Base-by-base conservation (phyloP, 2,329 filamentous ascomycete genomes). In the Arthrobotrys musiformis region DNA sequence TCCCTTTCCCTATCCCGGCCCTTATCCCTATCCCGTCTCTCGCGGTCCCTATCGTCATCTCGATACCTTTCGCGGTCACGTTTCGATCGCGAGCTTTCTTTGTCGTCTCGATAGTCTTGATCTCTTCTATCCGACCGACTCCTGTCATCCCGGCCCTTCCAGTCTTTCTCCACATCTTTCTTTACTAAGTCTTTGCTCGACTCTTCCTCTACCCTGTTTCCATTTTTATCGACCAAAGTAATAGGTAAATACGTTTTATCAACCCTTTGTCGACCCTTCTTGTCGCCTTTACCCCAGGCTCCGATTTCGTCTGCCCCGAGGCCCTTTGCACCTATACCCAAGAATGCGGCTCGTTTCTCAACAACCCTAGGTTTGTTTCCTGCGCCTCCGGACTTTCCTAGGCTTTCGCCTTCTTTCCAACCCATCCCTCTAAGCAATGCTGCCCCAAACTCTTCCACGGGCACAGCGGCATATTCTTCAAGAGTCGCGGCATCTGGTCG, bases 371-470 rank as follows among this genome's bases (percentile, higher is more conserved):
- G 86, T 79, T 91, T 91, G 4, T 85, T 78, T 24, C 42, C 62
- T 28, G 70, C 52, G 54, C 74, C 52, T 84, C 87, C 85, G 67
- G 89, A 88, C 78, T 81, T 83, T 84, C 91, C 86, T 62, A 89
- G 86, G 42, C 85, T 84, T 78, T 89, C 86, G 17, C 87, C 89
- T 79, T 90, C 89, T 81, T 97, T 93, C 94, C 94, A 97, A 7
- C 95, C 95, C 92, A 98, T 97, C 8, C 94, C 93, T 33, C 94
- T 90, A 37, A 99, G 87, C 79, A 98, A 86, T 0, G 94, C 93
- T 17, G 93, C 92, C 6, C 95, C 95, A 79, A 98, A 99, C 81
- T 97, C 93, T 80, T 97, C 94, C 15, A 98, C 93, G 0, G 95
- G 94, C 78, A 97, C 91, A 11, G 91, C 90, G 73, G 92, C 91